Percentiles rank a stretch among this genome's conserved stretches.
These are phyloP conservation scores for Fraxinus baroniana DNA, from an alignment of 305 asterid genomes.

Conservation along the genomic window DNA sequence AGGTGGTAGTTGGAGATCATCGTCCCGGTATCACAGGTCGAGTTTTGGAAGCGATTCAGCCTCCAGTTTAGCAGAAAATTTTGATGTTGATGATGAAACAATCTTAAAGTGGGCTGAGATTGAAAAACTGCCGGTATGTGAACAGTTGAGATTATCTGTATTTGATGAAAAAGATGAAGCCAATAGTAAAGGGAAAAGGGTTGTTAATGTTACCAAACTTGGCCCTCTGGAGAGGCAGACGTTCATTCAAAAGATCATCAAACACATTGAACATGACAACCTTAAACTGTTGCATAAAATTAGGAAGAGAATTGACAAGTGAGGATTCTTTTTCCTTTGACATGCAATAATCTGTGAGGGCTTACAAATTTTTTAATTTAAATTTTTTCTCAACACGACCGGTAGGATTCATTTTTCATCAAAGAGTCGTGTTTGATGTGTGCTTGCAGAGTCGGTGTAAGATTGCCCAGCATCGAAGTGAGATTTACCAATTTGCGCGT, in stretches of 20 bases:
- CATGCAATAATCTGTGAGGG: background rate
- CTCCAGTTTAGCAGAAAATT: background rate
- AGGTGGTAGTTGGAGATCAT: background rate
- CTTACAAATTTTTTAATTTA: background rate
- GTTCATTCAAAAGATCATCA: slow-evolving; percentile 21
- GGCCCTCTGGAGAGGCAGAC: slow-evolving; percentile 18
- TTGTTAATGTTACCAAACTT: slow-evolving; percentile 31
- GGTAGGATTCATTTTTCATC: background rate
- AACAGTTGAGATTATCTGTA: slow-evolving; percentile 11
- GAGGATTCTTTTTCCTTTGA: background rate
- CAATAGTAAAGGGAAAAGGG: slow-evolving; percentile 10
- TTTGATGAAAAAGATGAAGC: slow-evolving; percentile 8
- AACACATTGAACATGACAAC: slow-evolving; percentile 27
- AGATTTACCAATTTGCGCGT: slow-evolving; percentile 36
- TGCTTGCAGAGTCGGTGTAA: slow-evolving; percentile 40
- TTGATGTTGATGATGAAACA: background rate
- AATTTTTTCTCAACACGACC: background rate
- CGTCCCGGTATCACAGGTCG: background rate
- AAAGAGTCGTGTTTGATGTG: background rate
- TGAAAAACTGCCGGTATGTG: slow-evolving; percentile 18
- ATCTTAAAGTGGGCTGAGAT: slow-evolving; percentile 14
- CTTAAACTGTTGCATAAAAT: slow-evolving; percentile 17
- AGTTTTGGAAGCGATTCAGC: background rate
- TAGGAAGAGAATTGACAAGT: slow-evolving; percentile 46
- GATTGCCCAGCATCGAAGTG: slow-evolving; percentile 45